Evolutionary conservation across 1,284 basidiomycete species (phyloP), one percentile per base, ranked within the genome.

Genomic region (Ustilago esculenta): DNA sequence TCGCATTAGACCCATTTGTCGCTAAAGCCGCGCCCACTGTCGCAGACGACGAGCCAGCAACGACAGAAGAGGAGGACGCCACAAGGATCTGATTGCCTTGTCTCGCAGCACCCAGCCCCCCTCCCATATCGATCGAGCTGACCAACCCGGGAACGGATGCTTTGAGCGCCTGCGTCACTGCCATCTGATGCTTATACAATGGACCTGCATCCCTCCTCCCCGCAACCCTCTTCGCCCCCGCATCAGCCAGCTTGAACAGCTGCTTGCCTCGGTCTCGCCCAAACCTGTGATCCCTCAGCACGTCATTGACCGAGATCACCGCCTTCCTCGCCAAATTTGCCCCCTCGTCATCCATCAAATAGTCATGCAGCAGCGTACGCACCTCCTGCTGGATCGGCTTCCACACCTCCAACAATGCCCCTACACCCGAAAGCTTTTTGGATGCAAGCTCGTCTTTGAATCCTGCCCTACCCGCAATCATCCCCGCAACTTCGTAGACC

Each of bases 131-230:
- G 29, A 60, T 30, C 21, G 63, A 59, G 29, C 60, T 66, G 6
- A 94, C 93, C 39, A 99, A 86, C 9, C 96, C 96, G 0, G 96
- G 96, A 72, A 98, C 94, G 0, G 92, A 94, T 20, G 92, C 89
- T 75, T 90, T 90, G 33, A 99, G 85, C 3, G 92, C 88, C 46
- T 88, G 87, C 33, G 89, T 91, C 17, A 99, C 87, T 44, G 90
- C 89, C 53, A 96, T 90, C 83, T 98, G 94, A 72, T 94, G 88
- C 10, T 84, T 82, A 70, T 88, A 88, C 51, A 97, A 87, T 14
- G 86, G 44, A 1, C 55, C 65, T 1, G 25, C 33, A 12, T 73
- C 84, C 69, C 89, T 91, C 50, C 84, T 87, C 9, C 88, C 51
- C 41, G 49, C 32, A 1, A n/a, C 45, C 12, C 45, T 23, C 41